These are phyloP conservation scores for Pholiota molesta DNA, from an alignment of 768 basidiomycete genomes.

Conservation along the genomic window DNA sequence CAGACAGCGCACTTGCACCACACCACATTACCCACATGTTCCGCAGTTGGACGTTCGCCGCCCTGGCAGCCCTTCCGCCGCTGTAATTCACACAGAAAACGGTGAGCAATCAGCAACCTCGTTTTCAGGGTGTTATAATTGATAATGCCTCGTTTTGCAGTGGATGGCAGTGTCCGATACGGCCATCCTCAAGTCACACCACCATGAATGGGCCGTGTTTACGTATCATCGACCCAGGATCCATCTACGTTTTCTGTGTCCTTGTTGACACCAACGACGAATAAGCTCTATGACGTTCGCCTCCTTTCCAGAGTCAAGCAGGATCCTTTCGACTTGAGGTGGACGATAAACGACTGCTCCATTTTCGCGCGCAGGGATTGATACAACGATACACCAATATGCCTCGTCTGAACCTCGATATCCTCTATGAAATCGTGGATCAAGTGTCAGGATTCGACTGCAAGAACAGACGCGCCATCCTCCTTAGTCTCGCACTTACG, in stretches of 20 bases:
- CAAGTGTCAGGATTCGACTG: slow-evolving; percentile 13
- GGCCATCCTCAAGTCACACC: neutral
- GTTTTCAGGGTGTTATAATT: too few relatives aligned
- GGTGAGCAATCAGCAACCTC: neutral
- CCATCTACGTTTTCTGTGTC: too few relatives aligned
- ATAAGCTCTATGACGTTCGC: too few relatives aligned
- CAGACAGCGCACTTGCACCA: neutral
- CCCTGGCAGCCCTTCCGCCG: neutral
- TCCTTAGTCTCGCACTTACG: slow-evolving; percentile 18
- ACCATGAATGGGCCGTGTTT: neutral
- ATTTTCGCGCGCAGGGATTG: too few relatives aligned
- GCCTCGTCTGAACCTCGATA: slow-evolving; percentile 21
- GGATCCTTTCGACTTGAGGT: too few relatives aligned
- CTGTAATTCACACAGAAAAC: neutral
- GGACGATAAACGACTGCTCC: too few relatives aligned
- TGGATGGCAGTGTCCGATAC: too few relatives aligned
- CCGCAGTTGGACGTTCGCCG: neutral
- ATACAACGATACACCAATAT: neutral
- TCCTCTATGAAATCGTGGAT: slow-evolving; percentile 22
- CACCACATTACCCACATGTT: neutral
- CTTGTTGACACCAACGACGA: too few relatives aligned
- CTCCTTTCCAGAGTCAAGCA: too few relatives aligned
- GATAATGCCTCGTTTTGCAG: neutral
- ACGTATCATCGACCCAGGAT: too few relatives aligned
- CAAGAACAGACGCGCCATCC: slow-evolving; percentile 14